These are phyloP conservation scores for Omphalotus olearius DNA, from an alignment of 1,284 basidiomycete genomes.

Conservation along the genomic window DNA sequence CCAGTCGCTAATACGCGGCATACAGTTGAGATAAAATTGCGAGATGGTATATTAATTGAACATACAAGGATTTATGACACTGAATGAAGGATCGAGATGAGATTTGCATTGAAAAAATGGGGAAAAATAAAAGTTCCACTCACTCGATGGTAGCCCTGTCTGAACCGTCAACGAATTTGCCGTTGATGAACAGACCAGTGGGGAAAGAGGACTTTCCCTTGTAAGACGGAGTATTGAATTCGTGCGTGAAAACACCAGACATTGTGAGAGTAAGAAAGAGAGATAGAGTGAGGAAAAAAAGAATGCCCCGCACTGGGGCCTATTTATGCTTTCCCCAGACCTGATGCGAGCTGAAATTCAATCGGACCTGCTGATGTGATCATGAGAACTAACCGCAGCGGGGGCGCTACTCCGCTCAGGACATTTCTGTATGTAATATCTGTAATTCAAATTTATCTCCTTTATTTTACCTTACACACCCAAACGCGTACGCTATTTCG, in stretches of 20 bases:
- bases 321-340: too few species aligned
- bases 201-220: conserved; percentile 68
- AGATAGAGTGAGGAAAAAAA: background rate
- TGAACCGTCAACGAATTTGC: conserved; percentile 74
- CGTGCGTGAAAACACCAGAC: conserved; percentile 47
- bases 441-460: too few species aligned
- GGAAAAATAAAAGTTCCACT: conserved; percentile 21
- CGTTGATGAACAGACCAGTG: conserved; percentile 81
- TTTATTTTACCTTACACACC: too few species aligned
- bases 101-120: background rate
- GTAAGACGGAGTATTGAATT: conserved; percentile 63
- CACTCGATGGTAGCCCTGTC: conserved; percentile 67
- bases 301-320: too few species aligned
- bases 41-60: background rate
- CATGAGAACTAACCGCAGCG: too few species aligned
- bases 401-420: too few species aligned
- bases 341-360: too few species aligned
- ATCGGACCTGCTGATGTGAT: too few species aligned
- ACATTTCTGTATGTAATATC: too few species aligned
- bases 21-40: background rate
- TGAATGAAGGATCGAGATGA: background rate
- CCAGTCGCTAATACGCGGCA: conserved; percentile 50
- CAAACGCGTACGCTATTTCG: too few species aligned
- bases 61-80: conserved; percentile 10
- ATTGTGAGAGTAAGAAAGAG: conserved; percentile 24